Base-by-base conservation (phyloP, 306 rosid species). In the Psophocarpus tetragonolobus region DNA sequence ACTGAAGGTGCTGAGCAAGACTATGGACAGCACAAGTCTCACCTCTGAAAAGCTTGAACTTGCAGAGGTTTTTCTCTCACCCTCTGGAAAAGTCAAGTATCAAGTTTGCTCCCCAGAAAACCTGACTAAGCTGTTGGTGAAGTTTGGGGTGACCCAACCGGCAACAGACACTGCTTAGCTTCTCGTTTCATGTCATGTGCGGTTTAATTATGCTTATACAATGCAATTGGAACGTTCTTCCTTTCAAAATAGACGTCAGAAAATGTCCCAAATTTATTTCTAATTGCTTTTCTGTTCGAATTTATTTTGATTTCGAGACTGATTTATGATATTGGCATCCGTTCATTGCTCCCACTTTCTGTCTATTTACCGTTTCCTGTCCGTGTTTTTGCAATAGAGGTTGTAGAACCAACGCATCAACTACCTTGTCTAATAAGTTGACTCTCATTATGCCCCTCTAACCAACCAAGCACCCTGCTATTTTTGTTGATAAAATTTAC, bases 11-110 rank as follows among this genome's bases (percentile, higher is more conserved):
- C 77, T 85, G 0, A 82, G 88, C 41, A 85, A 85, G 75, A 85
- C 88, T 41, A 85, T 85, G 88, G 88, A 85, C 74, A 85, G 82
- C 74, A 85, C 88, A 38, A 85, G 88, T 66, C 68, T 85, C 53
- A 82, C 88, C 51, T 85, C 88, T 0, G 88, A 85, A 5, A 85
- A 85, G 68, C 88, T 85, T 50, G 88, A 85, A 71, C 86, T 85
- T 27, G 88, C 88, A 4, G 88, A 85, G 81, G 80, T 85, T 75
- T 75, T 85, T 39, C 82, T 85, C 18, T 65, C 88, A 56, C 88
- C 86, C 8, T 13, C 86, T 14, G 88, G 86, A 71, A 79, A 79
- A 42, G 88, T 85, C 21, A 85, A 85, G 82, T 85, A 85, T 33
- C 84, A 85, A 82, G 88, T 82, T 79, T 82, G 86, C 71, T 79